Conservation (phyloP, 2,329 filamentous ascomycete species). For the Fusarium sarcochroum region DNA sequence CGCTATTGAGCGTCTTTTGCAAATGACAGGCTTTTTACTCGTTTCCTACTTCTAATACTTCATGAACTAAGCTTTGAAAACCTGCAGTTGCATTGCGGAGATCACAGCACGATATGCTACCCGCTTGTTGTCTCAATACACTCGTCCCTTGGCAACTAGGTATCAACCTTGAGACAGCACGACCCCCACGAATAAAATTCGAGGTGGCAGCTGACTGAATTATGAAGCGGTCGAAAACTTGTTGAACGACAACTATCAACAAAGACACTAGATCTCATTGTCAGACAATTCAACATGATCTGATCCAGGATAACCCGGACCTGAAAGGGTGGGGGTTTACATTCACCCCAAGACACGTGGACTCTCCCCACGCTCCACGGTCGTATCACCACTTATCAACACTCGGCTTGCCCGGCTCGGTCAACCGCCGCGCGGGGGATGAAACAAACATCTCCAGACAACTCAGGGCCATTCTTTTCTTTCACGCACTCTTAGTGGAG, state of each 20-base stretch:
- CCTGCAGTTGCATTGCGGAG: no score
- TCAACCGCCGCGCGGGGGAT: conserved; percentile 10
- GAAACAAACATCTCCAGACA: not conserved
- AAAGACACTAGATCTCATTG: not conserved
- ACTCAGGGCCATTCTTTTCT: not conserved
- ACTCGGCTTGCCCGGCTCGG: conserved; percentile 20
- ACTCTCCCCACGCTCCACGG: not conserved
- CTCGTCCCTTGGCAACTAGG: no score
- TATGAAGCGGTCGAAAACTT: not conserved
- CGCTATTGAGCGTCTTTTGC: no score
- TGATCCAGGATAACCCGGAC: conserved; percentile 14
- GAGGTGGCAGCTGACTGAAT: conserved; percentile 4
- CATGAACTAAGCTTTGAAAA: no score
- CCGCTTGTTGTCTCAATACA: no score
- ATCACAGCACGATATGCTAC: not conserved
- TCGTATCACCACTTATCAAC: conserved; percentile 8
- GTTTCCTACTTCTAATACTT: no score
- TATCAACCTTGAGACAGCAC: not conserved
- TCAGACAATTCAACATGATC: conserved; percentile 19
- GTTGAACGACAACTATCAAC: not conserved
- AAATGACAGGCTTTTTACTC: no score
- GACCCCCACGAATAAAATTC: not conserved
- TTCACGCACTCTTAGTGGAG: not conserved
- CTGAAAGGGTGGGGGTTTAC: conserved; percentile 15
- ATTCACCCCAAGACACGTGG: conserved; percentile 18